Evolutionary conservation across 768 basidiomycete genomes (phyloP), one percentile per base, ranked within the genome.

Genomic region (Russula virescens): DNA sequence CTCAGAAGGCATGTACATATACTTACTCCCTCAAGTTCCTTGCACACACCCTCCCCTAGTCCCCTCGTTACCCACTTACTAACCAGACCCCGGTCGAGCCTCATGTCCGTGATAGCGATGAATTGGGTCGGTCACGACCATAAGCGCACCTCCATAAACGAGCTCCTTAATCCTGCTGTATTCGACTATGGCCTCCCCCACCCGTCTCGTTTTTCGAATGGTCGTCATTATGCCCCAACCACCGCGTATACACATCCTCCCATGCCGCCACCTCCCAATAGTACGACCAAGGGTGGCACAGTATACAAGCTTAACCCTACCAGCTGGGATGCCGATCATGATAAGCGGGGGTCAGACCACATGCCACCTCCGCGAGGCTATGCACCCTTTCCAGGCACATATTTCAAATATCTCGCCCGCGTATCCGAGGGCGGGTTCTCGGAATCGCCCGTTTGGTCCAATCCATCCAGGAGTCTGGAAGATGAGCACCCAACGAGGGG

Each of bases 271-370:
- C 25, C 31, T 31, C 31, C 31, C 31, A 64, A 62, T 48, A 50
- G 61, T 11, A 2, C 31, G 0, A 28, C 55, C 2, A 60, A 62
- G 3, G 31, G 31, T 19, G 55, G 8, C 45, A 55, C 13, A 71
- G 49, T 79, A 25, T 87, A 79, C 68, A 78, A 81, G 68, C 79
- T 87, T 21, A 79, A 84, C 43, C 81, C 84, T 13, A n/a, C n/a
- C n/a, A n/a, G n/a, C n/a, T n/a, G n/a, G n/a, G n/a, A n/a, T n/a
- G n/a, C n/a, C n/a, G n/a, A n/a, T n/a, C n/a, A n/a, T n/a, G n/a
- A n/a, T n/a, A n/a, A n/a, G n/a, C n/a, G n/a, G n/a, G n/a, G n/a
- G n/a, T n/a, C n/a, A n/a, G n/a, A n/a, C n/a, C n/a, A n/a, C n/a
- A n/a, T n/a, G n/a, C n/a, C n/a, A n/a, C n/a, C n/a, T n/a, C n/a